A percentile compares a stretch with the other conserved stretches of the same genome.
phyloP scores from a whole-genome alignment of 2,329 filamentous ascomycete genomes.

The Diaporthe sp. region DNA sequence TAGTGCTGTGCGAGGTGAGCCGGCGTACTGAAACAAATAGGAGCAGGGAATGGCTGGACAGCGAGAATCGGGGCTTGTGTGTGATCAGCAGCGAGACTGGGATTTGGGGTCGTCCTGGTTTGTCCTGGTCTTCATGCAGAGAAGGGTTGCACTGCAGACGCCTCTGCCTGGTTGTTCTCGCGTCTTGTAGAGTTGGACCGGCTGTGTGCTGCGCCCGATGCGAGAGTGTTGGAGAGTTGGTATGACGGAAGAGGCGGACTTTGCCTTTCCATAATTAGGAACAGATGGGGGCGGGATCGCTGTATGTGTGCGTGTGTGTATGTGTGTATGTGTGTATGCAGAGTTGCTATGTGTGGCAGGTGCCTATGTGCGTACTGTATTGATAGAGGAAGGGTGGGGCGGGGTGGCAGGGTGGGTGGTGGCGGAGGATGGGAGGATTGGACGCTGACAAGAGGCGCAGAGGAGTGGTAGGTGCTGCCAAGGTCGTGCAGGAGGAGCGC shows the following conservation, averaged over 20 bases:
- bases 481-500: not conserved
- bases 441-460: constrained; percentile 23
- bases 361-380: not conserved
- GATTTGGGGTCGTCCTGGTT: constrained; percentile 11
- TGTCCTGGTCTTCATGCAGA: constrained; percentile 32
- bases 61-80: constrained; percentile 29
- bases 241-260: constrained; percentile 16
- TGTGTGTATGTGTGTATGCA: not conserved
- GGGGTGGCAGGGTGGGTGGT: constrained; percentile 16
- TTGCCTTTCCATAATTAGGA: constrained; percentile 36
- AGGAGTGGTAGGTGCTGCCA: constrained; percentile 14
- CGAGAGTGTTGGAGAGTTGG: not conserved
- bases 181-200: constrained; percentile 26
- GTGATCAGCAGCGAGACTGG: constrained; percentile 34
- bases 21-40: constrained; percentile 34
- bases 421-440: constrained; percentile 30
- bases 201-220: constrained; percentile 25
- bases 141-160: constrained; percentile 35
- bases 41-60: constrained; percentile 26
- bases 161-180: constrained; percentile 6
- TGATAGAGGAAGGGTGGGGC: not conserved
- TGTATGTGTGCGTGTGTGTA: not conserved
- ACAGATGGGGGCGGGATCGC: constrained; percentile 27
- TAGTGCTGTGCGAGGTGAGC: constrained; percentile 24
- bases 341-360: not conserved